Evolutionary conservation across 2,329 filamentous ascomycete genomes (phyloP).

Genomic region (Fusarium sarcochroum): DNA sequence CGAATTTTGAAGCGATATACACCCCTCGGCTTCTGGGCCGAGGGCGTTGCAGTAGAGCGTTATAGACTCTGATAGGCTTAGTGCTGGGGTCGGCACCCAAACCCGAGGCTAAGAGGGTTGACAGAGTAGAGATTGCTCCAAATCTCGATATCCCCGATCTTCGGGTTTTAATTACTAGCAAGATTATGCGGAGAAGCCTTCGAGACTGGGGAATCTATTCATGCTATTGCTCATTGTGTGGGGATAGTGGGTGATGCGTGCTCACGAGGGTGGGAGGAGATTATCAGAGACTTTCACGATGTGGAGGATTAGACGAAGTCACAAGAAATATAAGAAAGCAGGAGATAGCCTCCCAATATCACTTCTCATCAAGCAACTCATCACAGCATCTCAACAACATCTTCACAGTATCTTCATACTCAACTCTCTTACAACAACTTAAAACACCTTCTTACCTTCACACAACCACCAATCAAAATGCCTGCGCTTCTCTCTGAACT

Average conservation of each 20-base stretch:
- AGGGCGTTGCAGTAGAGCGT: constrained; percentile 12
- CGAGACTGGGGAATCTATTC: background rate
- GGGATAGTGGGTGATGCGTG: background rate
- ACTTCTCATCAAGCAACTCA: background rate
- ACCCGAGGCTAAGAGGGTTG: constrained; percentile 4
- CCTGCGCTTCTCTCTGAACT: background rate
- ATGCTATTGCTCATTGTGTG: background rate
- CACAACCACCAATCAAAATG: constrained; percentile 7
- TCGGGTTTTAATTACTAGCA: background rate
- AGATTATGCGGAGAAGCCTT: background rate
- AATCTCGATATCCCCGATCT: background rate
- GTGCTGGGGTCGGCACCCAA: background rate
- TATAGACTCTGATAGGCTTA: constrained; percentile 5
- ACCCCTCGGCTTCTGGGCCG: constrained; percentile 4
- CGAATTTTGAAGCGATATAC: background rate
- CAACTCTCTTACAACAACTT: background rate
- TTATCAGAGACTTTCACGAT: background rate
- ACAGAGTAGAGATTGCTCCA: background rate
- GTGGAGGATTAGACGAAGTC: background rate
- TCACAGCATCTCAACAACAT: background rate
- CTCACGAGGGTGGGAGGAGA: background rate
- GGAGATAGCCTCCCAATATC: background rate
- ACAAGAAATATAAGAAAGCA: background rate
- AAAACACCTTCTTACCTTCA: background rate
- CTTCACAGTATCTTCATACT: background rate